Evolutionary conservation across 1,284 basidiomycete species (phyloP), one percentile per base, ranked within the genome.

Genomic region (Tranzscheliella williamsii): DNA sequence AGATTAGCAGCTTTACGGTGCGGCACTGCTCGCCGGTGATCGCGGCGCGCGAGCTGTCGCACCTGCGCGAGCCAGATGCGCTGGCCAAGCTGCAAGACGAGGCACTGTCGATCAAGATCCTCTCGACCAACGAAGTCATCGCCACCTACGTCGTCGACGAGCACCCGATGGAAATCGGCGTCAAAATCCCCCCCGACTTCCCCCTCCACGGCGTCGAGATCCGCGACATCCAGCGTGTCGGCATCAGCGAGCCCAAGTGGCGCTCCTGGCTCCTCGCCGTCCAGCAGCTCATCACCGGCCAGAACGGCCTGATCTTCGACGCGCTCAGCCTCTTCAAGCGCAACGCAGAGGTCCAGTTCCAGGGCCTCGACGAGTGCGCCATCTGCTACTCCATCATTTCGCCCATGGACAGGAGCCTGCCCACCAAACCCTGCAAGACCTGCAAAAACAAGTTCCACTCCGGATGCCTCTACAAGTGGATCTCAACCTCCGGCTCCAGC

Each of bases 371-470:
- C 31, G 73, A 75, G 38, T 76, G 75, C 32, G 73, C 73, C 22
- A 75, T 78, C 44, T 79, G 76, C 63, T 78, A 78, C 78, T 94
- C 91, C 11, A 91, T 97, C 72, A 94, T 99, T 73, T 90, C 87
- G 57, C 86, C 92, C 22, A 88, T 86, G 75, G 95, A 98, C 73
- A 85, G 89, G 5, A 87, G 84, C 47, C 81, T 98, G 26, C 94
- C 95, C 1, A 87, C 85, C 61, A 95, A 94, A 74, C 87, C 90
- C 0, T 99, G 95, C 81, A 87, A 86, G 78, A 97, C 79, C 24
- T 96, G 93, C 81, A 91, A 90, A 79, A 96, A 97, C 79, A 83
- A 87, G 37, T 98, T 97, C 84, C 95, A 98, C 78, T 58, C 63
- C 2, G 66, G 62, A 11, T 75, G 74, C 35, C 35, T 75, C 36